Evolutionary conservation across 2,329 filamentous ascomycete genomes (phyloP).

Genomic region (Dothistroma septosporum): DNA sequence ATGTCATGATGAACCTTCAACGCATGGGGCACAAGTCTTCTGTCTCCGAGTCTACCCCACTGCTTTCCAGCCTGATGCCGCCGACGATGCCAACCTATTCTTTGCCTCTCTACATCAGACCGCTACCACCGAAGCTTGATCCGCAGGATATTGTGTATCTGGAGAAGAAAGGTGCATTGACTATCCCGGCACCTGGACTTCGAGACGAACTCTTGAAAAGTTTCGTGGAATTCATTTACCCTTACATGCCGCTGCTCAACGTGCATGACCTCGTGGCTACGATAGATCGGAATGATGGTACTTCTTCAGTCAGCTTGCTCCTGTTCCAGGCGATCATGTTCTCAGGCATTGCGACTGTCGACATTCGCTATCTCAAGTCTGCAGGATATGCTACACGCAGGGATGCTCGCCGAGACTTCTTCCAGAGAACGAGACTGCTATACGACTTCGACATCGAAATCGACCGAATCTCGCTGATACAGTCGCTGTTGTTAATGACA

Average conservation of each 20-base stretch:
- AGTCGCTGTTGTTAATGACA: conserved; percentile 85
- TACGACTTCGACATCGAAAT: conserved; percentile 96
- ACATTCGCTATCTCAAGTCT: conserved; percentile 68
- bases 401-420: conserved; percentile 80
- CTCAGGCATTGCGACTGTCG: conserved; percentile 80
- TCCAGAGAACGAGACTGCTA: conserved; percentile 78
- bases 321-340: conserved; percentile 96
- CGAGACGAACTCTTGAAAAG: conserved; percentile 77
- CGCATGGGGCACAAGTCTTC: conserved; percentile 26
- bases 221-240: conserved; percentile 86
- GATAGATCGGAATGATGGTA: conserved; percentile 64
- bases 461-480: conserved; percentile 82
- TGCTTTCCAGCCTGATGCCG: conserved; percentile 26
- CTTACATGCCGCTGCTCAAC: conserved; percentile 85
- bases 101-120: conserved; percentile 69
- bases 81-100: conserved; percentile 35
- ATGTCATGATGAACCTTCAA: conserved; percentile 32
- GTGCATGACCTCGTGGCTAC: conserved; percentile 57
- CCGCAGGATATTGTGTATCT: conserved; percentile 80
- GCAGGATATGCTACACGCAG: conserved; percentile 76
- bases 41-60: conserved; percentile 23
- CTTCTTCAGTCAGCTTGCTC: conserved; percentile 71
- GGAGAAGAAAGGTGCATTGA: conserved; percentile 76
- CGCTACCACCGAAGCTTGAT: conserved; percentile 70
- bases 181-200: conserved; percentile 64